phyloP scores from a whole-genome alignment of 2,329 filamentous ascomycete species.

The Scytalidium sp. region DNA sequence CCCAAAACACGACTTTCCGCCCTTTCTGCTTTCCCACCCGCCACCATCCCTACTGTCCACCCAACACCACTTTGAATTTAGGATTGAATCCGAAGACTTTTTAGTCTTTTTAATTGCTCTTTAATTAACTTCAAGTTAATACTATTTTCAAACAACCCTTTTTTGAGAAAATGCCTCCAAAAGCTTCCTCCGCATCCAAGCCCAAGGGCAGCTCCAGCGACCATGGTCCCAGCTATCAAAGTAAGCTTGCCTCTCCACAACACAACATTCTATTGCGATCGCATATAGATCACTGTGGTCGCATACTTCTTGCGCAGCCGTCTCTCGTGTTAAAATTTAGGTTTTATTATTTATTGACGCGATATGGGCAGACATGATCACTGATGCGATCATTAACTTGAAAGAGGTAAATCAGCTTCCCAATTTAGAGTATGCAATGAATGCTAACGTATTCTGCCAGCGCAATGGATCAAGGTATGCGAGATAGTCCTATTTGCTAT shows the following conservation, averaged over 20 bases:
- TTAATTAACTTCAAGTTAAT: slow-evolving; percentile 10
- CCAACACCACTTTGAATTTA: not conserved
- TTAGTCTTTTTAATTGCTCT: not conserved
- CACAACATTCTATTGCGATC: slow-evolving; percentile 41
- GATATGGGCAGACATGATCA: slow-evolving; percentile 27
- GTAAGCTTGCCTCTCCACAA: slow-evolving; percentile 44
- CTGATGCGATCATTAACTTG: slow-evolving; percentile 27
- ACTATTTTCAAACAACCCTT: slow-evolving; percentile 10
- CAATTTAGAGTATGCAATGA: not conserved
- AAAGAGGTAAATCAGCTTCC: slow-evolving; percentile 25
- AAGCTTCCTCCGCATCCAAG: slow-evolving; percentile 59
- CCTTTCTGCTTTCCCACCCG: slow-evolving; percentile 9
- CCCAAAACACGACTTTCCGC: slow-evolving; percentile 10
- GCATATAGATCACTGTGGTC: slow-evolving; percentile 39
- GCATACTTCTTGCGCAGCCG: slow-evolving; percentile 51
- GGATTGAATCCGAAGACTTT: not conserved
- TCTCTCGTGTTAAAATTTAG: slow-evolving; percentile 23
- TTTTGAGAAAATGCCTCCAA: slow-evolving; percentile 64
- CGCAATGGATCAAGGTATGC: slow-evolving; percentile 30
- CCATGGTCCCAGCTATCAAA: slow-evolving; percentile 62
- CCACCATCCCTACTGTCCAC: not conserved
- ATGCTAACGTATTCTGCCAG: slow-evolving; percentile 15
- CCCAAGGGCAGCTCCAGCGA: slow-evolving; percentile 51
- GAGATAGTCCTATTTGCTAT: not conserved
- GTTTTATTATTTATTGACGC: slow-evolving; percentile 16